These are phyloP conservation scores for Chrysoporthe deuterocubensis DNA, from an alignment of 2,329 filamentous ascomycete species.

Conservation along the genomic window DNA sequence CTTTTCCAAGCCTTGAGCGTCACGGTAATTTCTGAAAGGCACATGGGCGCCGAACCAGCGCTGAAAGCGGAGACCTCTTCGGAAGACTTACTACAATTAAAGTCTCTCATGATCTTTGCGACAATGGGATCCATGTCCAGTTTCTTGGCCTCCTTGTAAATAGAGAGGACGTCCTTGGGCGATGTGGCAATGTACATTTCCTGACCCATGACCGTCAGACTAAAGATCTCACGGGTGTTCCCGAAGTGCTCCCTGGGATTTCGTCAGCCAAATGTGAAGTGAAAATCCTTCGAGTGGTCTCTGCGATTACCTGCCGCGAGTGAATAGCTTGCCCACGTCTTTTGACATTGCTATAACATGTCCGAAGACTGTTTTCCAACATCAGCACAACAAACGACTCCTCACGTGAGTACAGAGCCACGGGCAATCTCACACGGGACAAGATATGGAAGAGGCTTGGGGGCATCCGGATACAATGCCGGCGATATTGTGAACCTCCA, in stretches of 20 bases:
- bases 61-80: too few species aligned
- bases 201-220: constrained; percentile 13
- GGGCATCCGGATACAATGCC: not conserved
- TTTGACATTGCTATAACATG: constrained; percentile 12
- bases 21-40: too few species aligned
- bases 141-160: constrained; percentile 12
- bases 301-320: not conserved
- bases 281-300: not conserved
- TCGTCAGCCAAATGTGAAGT: not conserved
- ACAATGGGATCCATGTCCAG: constrained; percentile 9
- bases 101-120: constrained; percentile 7
- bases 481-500: constrained; percentile 10
- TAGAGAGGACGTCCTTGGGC: not conserved
- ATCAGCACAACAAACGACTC: not conserved
- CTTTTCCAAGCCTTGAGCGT: too few species aligned
- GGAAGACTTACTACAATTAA: not conserved
- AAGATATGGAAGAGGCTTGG: constrained; percentile 8
- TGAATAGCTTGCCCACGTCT: constrained; percentile 2
- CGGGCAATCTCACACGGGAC: not conserved
- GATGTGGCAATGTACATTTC: constrained; percentile 16
- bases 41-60: too few species aligned
- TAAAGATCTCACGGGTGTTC: constrained; percentile 17
- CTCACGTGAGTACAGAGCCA: not conserved
- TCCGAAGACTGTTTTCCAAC: not conserved
- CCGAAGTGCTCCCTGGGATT: constrained; percentile 12